phyloP scores from a whole-genome alignment of 1,139 yeast species.

The Wickerhamomyces sp. region DNA sequence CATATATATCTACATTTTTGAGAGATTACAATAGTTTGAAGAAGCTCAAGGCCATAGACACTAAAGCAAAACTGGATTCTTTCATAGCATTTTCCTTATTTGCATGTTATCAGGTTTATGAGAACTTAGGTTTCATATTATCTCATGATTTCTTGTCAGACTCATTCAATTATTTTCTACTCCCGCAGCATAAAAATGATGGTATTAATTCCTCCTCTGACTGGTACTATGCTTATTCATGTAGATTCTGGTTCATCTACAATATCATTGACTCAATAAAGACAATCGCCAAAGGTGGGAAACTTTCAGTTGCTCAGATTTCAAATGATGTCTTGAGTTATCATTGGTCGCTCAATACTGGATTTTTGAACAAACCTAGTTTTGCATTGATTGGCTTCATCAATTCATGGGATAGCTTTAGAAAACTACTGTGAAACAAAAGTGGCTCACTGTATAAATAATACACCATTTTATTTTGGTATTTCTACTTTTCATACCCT shows the following conservation, averaged over 20 bases:
- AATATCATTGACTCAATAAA: constrained; percentile 17
- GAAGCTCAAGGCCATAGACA: constrained; percentile 13
- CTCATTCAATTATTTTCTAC: constrained; percentile 11
- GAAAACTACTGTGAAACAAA: constrained; percentile 7
- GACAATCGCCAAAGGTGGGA: not conserved
- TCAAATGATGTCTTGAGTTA: constrained; percentile 20
- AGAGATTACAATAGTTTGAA: constrained; percentile 15
- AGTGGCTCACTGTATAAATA: not conserved
- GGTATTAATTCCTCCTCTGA: constrained; percentile 16
- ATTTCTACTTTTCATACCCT: not conserved
- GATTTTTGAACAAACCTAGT: constrained; percentile 14
- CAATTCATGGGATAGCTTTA: constrained; percentile 16
- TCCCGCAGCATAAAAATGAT: constrained; percentile 14
- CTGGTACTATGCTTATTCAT: constrained; percentile 23
- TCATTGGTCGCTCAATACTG: constrained; percentile 22
- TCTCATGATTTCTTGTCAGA: constrained; percentile 20
- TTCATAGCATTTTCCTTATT: constrained; percentile 16
- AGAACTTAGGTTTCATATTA: constrained; percentile 19
- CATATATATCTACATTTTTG: constrained; percentile 19
- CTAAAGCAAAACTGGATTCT: constrained; percentile 13
- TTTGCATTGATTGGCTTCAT: constrained; percentile 21
- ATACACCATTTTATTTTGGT: not conserved
- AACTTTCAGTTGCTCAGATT: constrained; percentile 4
- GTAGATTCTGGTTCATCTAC: constrained; percentile 19
- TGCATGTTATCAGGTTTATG: constrained; percentile 18